phyloP scores from a whole-genome alignment of 73 alveolate species.

The Blepharisma japonicum region DNA sequence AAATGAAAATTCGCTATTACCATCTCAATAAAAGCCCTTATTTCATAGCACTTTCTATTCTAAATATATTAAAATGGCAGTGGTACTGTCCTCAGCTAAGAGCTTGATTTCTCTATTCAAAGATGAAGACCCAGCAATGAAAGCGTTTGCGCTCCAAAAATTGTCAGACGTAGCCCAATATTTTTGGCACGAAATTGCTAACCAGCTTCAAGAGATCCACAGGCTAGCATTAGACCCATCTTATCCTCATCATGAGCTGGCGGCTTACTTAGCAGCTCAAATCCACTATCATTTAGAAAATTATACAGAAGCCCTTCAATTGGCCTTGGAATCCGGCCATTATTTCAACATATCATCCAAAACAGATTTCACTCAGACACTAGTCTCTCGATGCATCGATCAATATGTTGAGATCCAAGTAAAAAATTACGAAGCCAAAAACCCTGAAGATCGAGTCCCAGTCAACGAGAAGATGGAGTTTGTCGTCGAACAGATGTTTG shows the following conservation, averaged over 20 bases:
- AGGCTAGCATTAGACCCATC: constrained; percentile 51
- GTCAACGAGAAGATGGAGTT: constrained; percentile 75
- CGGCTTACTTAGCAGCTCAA: constrained; percentile 60
- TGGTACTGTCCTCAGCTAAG: constrained; percentile 7
- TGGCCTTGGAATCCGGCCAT: constrained; percentile 89
- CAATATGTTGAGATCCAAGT: constrained; percentile 53
- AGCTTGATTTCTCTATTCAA: constrained; percentile 48
- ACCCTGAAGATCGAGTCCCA: constrained; percentile 50
- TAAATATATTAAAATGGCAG: constrained; percentile 9
- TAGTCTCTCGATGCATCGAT: constrained; percentile 80
- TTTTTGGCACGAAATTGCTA: constrained; percentile 95
- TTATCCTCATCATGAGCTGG: constrained; percentile 59
- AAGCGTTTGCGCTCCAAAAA: constrained; percentile 74
- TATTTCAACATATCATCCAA: constrained; percentile 69
- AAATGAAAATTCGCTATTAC: too few relatives aligned
- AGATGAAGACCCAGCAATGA: constrained; percentile 63
- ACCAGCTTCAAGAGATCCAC: constrained; percentile 76
- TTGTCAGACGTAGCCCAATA: constrained; percentile 76
- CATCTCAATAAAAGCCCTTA: too few relatives aligned
- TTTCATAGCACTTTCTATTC: too few relatives aligned
- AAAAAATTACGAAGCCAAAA: constrained; percentile 39
- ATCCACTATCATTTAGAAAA: constrained; percentile 86
- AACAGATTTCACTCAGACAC: constrained; percentile 70
- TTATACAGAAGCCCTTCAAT: constrained; percentile 70
- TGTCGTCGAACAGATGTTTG: constrained; percentile 88